Percentiles rank a stretch among this genome's conserved stretches.
phyloP scores from a whole-genome alignment of 2,329 filamentous ascomycete genomes.

The Colletotrichum sp. region DNA sequence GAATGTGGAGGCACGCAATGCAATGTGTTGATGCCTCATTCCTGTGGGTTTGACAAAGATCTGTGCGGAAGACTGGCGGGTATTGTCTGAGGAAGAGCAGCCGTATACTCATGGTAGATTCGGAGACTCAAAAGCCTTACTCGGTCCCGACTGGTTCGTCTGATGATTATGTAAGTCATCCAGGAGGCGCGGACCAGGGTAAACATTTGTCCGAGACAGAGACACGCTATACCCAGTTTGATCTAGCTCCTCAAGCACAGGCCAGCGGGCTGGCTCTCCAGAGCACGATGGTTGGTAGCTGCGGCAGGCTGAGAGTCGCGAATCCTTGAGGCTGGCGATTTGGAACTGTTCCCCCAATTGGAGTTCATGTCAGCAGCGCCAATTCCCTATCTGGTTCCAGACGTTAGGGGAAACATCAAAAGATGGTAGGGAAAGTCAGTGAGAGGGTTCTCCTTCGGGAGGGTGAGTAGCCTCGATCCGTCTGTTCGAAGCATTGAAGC shows the following conservation, averaged over 20 bases:
- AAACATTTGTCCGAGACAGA: background rate
- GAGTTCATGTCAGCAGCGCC: background rate
- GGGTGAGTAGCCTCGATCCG: constrained; percentile 47
- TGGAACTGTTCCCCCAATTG: background rate
- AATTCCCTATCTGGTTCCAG: background rate
- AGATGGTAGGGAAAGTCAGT: constrained; percentile 67
- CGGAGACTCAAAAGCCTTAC: background rate
- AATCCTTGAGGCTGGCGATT: constrained; percentile 9
- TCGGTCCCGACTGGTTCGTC: background rate
- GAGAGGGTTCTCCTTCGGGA: constrained; percentile 68
- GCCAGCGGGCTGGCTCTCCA: background rate
- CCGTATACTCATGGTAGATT: background rate
- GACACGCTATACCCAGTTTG: background rate
- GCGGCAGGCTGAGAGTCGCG: constrained; percentile 13
- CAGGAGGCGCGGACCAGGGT: fast-evolving
- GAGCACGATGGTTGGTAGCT: background rate
- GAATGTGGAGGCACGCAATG: constrained; percentile 1
- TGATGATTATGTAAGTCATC: background rate
- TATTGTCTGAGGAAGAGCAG: background rate
- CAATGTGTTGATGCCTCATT: background rate
- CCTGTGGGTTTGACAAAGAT: background rate
- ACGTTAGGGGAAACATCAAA: constrained; percentile 30
- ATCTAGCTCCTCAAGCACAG: background rate
- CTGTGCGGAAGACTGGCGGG: background rate
- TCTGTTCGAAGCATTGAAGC: background rate